Evolutionary conservation across 2,329 filamentous ascomycete genomes (phyloP).

Genomic region (Penicillium concentricum): DNA sequence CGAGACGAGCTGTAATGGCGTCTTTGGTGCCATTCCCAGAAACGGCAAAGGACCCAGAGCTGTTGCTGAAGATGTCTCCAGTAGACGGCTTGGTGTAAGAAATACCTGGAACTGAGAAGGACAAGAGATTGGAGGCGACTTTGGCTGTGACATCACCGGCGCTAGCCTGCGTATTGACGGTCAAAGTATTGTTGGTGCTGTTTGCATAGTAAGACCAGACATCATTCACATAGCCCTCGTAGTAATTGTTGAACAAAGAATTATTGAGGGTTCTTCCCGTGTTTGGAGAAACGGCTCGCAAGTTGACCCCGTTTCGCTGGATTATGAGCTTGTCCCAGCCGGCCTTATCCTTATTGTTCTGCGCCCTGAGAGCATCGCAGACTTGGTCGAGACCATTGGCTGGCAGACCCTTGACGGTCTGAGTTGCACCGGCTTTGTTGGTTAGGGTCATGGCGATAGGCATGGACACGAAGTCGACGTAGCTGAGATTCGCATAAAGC

Average conservation of each 20-base stretch:
- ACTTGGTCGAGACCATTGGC: slow-evolving; percentile 58
- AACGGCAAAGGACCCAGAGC: slow-evolving; percentile 59
- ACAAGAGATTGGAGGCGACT: slow-evolving; percentile 45
- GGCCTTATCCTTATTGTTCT: slow-evolving; percentile 55
- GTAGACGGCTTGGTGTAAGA: slow-evolving; percentile 59
- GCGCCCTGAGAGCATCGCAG: slow-evolving; percentile 54
- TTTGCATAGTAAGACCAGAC: slow-evolving; percentile 50
- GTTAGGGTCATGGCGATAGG: slow-evolving; percentile 59
- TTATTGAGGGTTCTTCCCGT: slow-evolving; percentile 43
- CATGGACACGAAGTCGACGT: slow-evolving; percentile 71
- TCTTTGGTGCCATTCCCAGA: slow-evolving; percentile 49
- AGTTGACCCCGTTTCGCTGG: slow-evolving; percentile 41
- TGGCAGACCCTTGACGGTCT: slow-evolving; percentile 59
- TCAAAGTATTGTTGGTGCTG: slow-evolving; percentile 43
- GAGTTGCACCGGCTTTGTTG: slow-evolving; percentile 42
- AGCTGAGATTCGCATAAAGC: slow-evolving; percentile 68
- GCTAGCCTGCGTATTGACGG: slow-evolving; percentile 64
- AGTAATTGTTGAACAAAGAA: slow-evolving; percentile 53
- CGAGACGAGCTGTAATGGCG: slow-evolving; percentile 69
- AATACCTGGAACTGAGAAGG: slow-evolving; percentile 45
- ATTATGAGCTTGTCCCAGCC: slow-evolving; percentile 64
- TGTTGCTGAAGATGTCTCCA: slow-evolving; percentile 66
- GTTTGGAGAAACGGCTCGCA: slow-evolving; percentile 46
- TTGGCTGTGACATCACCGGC: slow-evolving; percentile 55
- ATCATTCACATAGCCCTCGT: slow-evolving; percentile 51